Evolutionary conservation across 345 rosid genomes (phyloP), one percentile per base, ranked within the genome.

Genomic region (Citrus medica): DNA sequence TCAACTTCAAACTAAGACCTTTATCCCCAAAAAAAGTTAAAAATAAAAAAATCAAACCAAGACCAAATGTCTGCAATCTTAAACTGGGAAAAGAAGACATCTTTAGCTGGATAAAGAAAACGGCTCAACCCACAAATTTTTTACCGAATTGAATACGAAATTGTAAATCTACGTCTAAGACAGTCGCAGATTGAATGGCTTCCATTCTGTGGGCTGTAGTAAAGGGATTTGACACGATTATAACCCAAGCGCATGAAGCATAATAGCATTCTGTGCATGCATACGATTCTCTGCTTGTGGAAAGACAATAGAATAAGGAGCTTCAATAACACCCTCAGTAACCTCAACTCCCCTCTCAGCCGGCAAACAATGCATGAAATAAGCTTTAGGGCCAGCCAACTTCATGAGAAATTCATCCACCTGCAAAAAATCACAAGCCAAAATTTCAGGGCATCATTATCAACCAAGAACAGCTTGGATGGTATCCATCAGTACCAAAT

Each of bases 331-430:
- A 62, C 80, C 92, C 53, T 92, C 90, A 3, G 98, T 96, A 76
- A 93, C 97, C 84, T 96, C 98, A 0, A 91, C 93, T 61, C 97
- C 98, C 82, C 98, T 92, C 78, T 94, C 98, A 13, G 98, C 99
- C n/a, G 95, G 99, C 81, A 94, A 86, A 87, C 99, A 96, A 71
- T 96, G 99, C 98, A 96, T 94, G 86, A 94, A 94, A 80, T 81
- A 94, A 74, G 98, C 98, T 83, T 88, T 87, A 35, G 93, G 87
- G 4, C 98, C 97, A 6, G 98, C 98, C 69, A 92, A 70, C 81
- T 92, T 89, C 99, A 96, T 90, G 7, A 96, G 88, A 65, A 86
- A 84, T 86, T 92, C 92, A 71, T 92, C 94, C 67, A 96, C 95
- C 99, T 96, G 88, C 78, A 87, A 71, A 60, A 35, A 0, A 42